Percentiles rank a stretch among this genome's conserved stretches.
These are phyloP conservation scores for Exsudoporus floridanus DNA, from an alignment of 1,284 basidiomycete species.

Conservation along the genomic window DNA sequence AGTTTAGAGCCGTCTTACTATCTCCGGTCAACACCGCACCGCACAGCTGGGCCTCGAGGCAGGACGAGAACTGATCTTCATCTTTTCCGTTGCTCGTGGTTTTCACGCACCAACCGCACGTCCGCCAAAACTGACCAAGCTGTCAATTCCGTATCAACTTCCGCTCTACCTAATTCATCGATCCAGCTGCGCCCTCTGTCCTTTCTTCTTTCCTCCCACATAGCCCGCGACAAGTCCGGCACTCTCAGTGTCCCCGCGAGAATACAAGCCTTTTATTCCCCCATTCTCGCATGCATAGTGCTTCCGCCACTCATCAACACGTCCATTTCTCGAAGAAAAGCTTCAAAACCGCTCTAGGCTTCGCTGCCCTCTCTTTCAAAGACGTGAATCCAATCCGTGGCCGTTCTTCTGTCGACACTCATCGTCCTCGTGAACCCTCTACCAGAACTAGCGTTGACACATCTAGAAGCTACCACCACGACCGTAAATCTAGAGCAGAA, in stretches of 20 bases:
- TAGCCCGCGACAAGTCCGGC: slow-evolving; percentile 28
- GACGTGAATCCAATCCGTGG: slow-evolving; percentile 28
- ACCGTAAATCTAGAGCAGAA: slow-evolving; percentile 30
- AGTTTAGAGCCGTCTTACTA: slow-evolving; percentile 23
- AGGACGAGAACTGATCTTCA: slow-evolving; percentile 25
- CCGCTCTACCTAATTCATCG: slow-evolving; percentile 36
- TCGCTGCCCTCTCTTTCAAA: slow-evolving; percentile 35
- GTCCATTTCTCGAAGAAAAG: slow-evolving; percentile 40
- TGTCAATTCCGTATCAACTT: slow-evolving; percentile 30
- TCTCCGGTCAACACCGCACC: slow-evolving; percentile 21
- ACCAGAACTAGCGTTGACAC: slow-evolving; percentile 37
- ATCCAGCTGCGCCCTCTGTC: slow-evolving; percentile 28
- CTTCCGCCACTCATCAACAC: slow-evolving; percentile 37
- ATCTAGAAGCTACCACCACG: slow-evolving; percentile 25
- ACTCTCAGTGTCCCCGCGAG: slow-evolving; percentile 21
- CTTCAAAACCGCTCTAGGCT: slow-evolving; percentile 44
- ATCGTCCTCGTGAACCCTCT: slow-evolving; percentile 24
- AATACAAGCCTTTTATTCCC: slow-evolving; percentile 15
- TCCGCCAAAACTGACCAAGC: slow-evolving; percentile 33
- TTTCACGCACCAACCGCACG: slow-evolving; percentile 38
- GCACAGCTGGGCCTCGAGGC: slow-evolving; percentile 32
- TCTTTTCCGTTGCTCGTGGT: slow-evolving; percentile 37
- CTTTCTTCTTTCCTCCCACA: slow-evolving; percentile 20
- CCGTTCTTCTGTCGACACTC: slow-evolving; percentile 33
- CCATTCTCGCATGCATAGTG: slow-evolving; percentile 43